phyloP scores from a whole-genome alignment of 2,329 filamentous ascomycete genomes.

The Sporothrix humicola region DNA sequence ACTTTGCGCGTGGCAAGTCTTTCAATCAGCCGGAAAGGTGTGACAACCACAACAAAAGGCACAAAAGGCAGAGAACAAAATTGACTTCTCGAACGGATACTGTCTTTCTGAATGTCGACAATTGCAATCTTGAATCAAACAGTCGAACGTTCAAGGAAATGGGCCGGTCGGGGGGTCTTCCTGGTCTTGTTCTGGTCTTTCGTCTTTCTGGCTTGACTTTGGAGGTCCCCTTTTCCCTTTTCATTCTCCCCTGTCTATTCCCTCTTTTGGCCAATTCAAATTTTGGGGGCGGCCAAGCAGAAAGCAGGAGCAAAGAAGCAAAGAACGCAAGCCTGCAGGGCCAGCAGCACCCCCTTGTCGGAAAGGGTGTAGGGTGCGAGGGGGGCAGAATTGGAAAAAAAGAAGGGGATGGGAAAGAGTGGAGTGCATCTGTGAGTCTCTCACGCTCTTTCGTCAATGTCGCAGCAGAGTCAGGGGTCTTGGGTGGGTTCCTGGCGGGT shows the following conservation, averaged over 20 bases:
- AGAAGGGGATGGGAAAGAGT: conserved; percentile 7
- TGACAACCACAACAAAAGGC: conserved; percentile 20
- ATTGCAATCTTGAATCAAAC: neutral
- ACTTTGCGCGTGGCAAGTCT: conserved; percentile 21
- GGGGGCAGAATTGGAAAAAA: neutral
- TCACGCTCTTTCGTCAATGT: neutral
- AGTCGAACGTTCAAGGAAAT: conserved; percentile 7
- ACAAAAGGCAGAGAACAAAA: neutral
- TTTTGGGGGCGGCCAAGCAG: conserved; percentile 26
- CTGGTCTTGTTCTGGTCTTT: neutral
- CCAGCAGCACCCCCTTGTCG: conserved; percentile 11
- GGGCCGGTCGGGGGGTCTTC: conserved; percentile 13
- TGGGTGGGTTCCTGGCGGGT: conserved; percentile 1
- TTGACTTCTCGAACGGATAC: neutral
- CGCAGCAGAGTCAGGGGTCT: conserved; percentile 24
- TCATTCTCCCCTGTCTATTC: neutral
- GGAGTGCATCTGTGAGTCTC: conserved; percentile 14
- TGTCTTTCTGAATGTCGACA: neutral
- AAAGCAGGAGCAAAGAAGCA: neutral
- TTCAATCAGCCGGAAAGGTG: conserved; percentile 29
- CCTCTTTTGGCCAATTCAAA: conserved; percentile 24
- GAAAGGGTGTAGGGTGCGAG: conserved; percentile 1
- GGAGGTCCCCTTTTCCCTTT: neutral
- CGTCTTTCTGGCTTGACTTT: neutral
- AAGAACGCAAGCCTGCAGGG: neutral